Conservation (phyloP, 441 rosid species). For the Syzygium malaccense region DNA sequence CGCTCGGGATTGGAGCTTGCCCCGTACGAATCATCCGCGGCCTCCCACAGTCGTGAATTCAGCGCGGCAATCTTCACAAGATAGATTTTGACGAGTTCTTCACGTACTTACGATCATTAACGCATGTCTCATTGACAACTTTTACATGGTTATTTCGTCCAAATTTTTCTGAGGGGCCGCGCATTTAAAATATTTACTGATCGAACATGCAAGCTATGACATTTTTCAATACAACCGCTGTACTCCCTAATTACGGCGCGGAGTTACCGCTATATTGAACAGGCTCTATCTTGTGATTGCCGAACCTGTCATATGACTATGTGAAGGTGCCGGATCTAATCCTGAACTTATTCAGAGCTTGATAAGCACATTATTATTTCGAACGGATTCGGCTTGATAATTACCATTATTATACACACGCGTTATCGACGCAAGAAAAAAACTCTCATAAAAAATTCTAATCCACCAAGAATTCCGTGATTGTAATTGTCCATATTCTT, state of each 20-base stretch:
- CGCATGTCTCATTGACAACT: neutral
- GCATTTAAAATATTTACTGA: neutral
- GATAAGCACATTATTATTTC: neutral
- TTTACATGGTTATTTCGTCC: neutral
- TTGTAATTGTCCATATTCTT: accelerated
- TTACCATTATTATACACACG: neutral
- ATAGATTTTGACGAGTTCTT: neutral
- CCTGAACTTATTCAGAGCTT: neutral
- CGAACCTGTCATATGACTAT: accelerated
- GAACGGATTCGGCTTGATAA: neutral
- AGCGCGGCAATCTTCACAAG: neutral
- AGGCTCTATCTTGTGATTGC: neutral
- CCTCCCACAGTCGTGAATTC: accelerated
- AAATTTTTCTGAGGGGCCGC: neutral
- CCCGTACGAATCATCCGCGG: neutral
- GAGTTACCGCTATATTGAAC: neutral
- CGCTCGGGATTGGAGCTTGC: neutral
- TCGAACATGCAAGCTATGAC: neutral
- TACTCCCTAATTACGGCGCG: neutral
- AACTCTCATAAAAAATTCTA: neutral
- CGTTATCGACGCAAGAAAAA: neutral
- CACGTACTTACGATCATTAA: neutral
- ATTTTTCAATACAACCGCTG: neutral
- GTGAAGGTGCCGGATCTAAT: neutral
- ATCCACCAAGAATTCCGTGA: accelerated